These are phyloP conservation scores for Suillus plorans DNA, from an alignment of 768 basidiomycete genomes.

Conservation along the genomic window DNA sequence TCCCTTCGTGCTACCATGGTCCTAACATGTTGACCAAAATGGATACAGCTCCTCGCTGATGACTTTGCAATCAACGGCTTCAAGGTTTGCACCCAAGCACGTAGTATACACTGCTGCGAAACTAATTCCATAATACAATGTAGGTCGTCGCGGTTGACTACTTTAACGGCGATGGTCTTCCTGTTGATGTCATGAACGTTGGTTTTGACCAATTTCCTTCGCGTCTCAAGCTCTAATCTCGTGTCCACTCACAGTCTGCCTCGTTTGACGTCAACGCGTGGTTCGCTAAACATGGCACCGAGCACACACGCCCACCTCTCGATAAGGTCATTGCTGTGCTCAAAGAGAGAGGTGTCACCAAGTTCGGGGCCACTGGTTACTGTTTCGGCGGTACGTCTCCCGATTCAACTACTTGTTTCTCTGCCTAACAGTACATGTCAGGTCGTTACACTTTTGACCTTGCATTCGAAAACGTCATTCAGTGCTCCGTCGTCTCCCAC, in stretches of 20 bases:
- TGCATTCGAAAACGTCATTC: constrained; percentile 39
- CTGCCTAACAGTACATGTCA: constrained; percentile 6
- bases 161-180: constrained; percentile 35
- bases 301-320: constrained; percentile 44
- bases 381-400: constrained; percentile 59
- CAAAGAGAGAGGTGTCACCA: constrained; percentile 56
- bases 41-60: constrained; percentile 30
- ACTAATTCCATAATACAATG: not conserved
- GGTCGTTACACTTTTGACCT: constrained; percentile 46
- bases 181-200: constrained; percentile 20
- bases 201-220: not conserved
- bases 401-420: not conserved
- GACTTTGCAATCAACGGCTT: constrained; percentile 41
- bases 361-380: constrained; percentile 63
- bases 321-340: constrained; percentile 59
- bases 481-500: constrained; percentile 43
- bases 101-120: not conserved
- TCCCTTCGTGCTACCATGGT: not conserved
- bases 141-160: constrained; percentile 36
- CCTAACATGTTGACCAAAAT: not conserved
- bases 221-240: not conserved
- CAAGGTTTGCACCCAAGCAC: constrained; percentile 17
- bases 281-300: constrained; percentile 42
- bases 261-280: constrained; percentile 43
- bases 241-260: constrained; percentile 11